Base-by-base conservation (phyloP, 1,284 basidiomycete species). In the Ceratobasidium papillatum region DNA sequence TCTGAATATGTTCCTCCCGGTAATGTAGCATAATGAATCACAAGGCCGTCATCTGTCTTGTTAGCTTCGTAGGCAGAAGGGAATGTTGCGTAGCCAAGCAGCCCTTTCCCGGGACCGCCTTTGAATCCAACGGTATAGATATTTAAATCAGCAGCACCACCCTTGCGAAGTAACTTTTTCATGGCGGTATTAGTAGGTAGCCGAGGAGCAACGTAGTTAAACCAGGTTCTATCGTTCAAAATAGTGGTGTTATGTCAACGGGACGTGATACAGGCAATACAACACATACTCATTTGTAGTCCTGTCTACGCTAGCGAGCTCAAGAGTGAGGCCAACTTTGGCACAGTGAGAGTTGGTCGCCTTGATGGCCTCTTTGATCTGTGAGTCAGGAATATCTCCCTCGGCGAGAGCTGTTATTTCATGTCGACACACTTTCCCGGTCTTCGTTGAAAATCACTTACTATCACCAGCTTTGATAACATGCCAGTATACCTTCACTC, bases 291-390 rank as follows among this genome's bases (percentile, higher is more conserved):
- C 43, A 68, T 81, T 80, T 51, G 77, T 69, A 9, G 78, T 79
- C n/a, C 62, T 38, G 36, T 79, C 76, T 32, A 78, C 79, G 3
- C 45, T 34, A 54, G 71, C 79, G 30, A 81, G 78, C 1, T 74
- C 54, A 43, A 80, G 80, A 14, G 25, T 3, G 61, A 80, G 79
- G 1, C 79, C 79, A 59, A 68, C 77, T 1, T 49, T 54, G 1
- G 75, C 47, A 75, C 77, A 80, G 68, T 80, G 78, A 3, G 75
- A 4, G 76, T 80, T 81, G 45, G 80, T 71, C 9, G 75, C 76
- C 14, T 65, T 47, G 47, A 80, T 80, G 65, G 80, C 78, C n/a
- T 22, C 59, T 19, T 25, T 47, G 54, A 76, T 76, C 36, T 72
- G 63, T 2, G 66, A 52, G 0, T 68, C 25, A 8, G 76, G 68